These are phyloP conservation scores for Kodamaea derodonti DNA, from an alignment of 1,139 yeast species.

Conservation along the genomic window DNA sequence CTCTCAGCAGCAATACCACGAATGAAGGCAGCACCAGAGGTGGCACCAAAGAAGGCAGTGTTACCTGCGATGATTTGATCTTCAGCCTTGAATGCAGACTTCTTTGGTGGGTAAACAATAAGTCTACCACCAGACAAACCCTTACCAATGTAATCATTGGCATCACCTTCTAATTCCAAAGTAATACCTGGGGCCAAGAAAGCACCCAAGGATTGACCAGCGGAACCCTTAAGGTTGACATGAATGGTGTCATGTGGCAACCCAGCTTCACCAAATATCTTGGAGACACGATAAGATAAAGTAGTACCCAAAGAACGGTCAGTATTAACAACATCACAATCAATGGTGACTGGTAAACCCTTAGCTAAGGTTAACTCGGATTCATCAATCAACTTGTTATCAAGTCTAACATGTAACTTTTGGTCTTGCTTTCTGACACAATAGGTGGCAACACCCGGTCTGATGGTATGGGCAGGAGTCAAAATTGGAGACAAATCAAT, in stretches of 20 bases:
- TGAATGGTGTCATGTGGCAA: constrained; percentile 95
- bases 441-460: constrained; percentile 97
- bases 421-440: constrained; percentile 94
- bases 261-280: constrained; percentile 88
- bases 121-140: constrained; percentile 95
- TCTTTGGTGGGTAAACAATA: constrained; percentile 87
- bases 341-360: constrained; percentile 92
- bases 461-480: constrained; percentile 93
- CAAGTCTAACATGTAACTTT: constrained; percentile 85
- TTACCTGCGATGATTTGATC: constrained; percentile 96
- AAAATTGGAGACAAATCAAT: constrained; percentile 88
- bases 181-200: constrained; percentile 96
- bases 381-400: constrained; percentile 93
- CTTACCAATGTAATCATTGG: constrained; percentile 96
- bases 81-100: constrained; percentile 82
- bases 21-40: constrained; percentile 89
- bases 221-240: constrained; percentile 86
- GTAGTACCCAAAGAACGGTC: constrained; percentile 97
- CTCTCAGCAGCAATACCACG: constrained; percentile 98
- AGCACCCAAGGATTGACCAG: constrained; percentile 99
- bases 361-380: constrained; percentile 89
- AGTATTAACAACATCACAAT: constrained; percentile 88
- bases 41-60: constrained; percentile 97
- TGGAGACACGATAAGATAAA: constrained; percentile 87
- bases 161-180: constrained; percentile 93